Evolutionary conservation across 805 yeast species (phyloP), one percentile per base, ranked within the genome.

Genomic region (Danielia oregonensis): DNA sequence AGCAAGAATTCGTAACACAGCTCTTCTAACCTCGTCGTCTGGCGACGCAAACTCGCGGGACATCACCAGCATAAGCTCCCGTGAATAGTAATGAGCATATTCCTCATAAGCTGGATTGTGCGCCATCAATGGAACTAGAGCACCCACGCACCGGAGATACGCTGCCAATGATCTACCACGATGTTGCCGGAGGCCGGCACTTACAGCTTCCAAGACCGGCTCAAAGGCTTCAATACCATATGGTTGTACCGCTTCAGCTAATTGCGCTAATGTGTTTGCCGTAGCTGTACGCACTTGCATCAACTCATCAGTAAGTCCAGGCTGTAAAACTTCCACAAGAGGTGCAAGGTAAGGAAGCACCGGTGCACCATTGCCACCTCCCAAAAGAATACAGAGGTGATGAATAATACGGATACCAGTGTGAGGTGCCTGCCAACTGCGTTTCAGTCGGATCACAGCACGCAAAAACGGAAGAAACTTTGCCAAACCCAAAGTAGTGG

Each of bases 201-300:
- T 88, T 5, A 86, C 61, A 0, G 87, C 84, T 36, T 85, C 91
- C 23, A 91, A 52, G 0, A 80, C 68, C 0, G 61, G 59, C 48
- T 88, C 94, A 54, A 91, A 89, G 0, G 91, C 78, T 48, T 86
- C 96, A 36, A 86, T 82, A 29, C 97, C 98, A 59, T 83, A 86
- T 0, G 97, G 97, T 15, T 76, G 68, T 4, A 87, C 76, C 6
- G 86, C 79, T 32, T 85, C 89, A 0, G 97, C 97, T 22, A 91
- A 57, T 1, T 81, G 73, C 0, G 89, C 65, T 2, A 89, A 51
- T 0, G 96, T 79, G 23, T 70, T 63, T 0, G 95, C 95, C 0
- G 95, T 70, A 9, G 79, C 70, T 2, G 76, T 73, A 36, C 94
- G 65, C 0, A 88, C 83, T 28, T 74, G 78, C 9, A 76, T 52